Evolutionary conservation across 2,329 filamentous ascomycete species (phyloP), one percentile per base, ranked within the genome.

Genomic region (Amphichorda felina): DNA sequence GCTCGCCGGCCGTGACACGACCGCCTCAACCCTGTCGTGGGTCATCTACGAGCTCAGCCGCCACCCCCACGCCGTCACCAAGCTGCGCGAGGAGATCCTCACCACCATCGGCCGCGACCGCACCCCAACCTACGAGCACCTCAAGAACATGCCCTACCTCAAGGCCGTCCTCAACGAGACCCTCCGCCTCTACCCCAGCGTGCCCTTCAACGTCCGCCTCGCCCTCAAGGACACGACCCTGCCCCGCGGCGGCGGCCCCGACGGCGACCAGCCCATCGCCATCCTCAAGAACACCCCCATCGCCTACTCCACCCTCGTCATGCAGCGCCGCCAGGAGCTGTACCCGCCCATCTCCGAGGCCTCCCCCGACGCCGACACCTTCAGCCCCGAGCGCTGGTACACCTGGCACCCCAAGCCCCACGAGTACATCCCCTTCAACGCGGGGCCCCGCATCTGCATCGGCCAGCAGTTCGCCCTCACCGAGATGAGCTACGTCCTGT

Each of bases 61-160:
- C 13, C 69, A 84, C 44, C 85, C 86, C 0, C 61, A 73, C 2
- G 68, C 75, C 3, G 72, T 86, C 4, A 54, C 63, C 35, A 82
- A 76, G 51, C 67, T 95, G 35, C 76, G 87, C 17, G 57, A 63
- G 17, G 86, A 94, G 56, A 86, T 94, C 48, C 54, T 78, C 18
- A 53, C 68, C 2, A 64, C 65, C 0, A 70, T 94, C 4, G 87
- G 87, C 2, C 55, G 70, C 6, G 61, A 73, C 11, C 58, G 67
- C 5, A 59, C 66, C 4, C 79, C 79, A 0, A 86, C 80, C 0
- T 94, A 93, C 54, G 70, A 75, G 10, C 74, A 94, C 50, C 68
- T 94, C 40, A 94, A 94, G 64, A 70, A 70, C 44, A 94, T 94
- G 86, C 80, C 82, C 48, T 94, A 89, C 54, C 72, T 91, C 39